Percentiles rank a stretch among this genome's conserved stretches.
phyloP scores from a whole-genome alignment of 352 stramenopile species.

The Pythium aristosporum region DNA sequence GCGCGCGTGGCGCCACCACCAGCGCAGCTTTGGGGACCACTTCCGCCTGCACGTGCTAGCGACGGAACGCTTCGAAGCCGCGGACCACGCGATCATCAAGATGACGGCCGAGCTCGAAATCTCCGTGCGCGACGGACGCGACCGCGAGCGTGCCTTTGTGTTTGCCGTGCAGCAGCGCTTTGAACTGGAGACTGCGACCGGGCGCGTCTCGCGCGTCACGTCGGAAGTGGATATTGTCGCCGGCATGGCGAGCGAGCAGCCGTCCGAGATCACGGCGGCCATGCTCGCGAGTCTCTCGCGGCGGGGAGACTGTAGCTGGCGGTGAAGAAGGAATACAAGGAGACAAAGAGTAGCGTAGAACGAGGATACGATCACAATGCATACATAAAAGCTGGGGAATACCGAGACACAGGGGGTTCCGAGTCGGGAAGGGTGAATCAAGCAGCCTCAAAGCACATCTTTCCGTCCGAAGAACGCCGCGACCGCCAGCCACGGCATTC shows the following conservation, averaged over 20 bases:
- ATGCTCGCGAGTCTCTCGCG: background rate
- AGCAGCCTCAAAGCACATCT: too few relatives aligned
- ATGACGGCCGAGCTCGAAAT: constrained; percentile 1
- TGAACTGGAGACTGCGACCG: constrained; percentile 33
- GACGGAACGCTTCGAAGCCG: constrained; percentile 36
- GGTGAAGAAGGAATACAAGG: too few relatives aligned
- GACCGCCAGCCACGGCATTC: too few relatives aligned
- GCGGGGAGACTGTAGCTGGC: background rate
- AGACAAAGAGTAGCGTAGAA: too few relatives aligned
- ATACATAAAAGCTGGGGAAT: too few relatives aligned
- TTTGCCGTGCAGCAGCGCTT: constrained; percentile 53
- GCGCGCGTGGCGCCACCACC: constrained; percentile 40
- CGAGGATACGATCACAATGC: too few relatives aligned
- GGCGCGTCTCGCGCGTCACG: constrained; percentile 36
- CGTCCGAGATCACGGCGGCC: background rate
- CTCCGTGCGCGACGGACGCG: background rate
- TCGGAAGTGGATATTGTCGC: constrained; percentile 46
- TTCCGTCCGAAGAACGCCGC: too few relatives aligned
- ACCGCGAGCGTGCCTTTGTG: constrained; percentile 5
- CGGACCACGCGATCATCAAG: constrained; percentile 32
- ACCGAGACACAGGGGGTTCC: too few relatives aligned
- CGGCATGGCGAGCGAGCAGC: constrained; percentile 11
- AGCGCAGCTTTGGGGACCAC: constrained; percentile 32
- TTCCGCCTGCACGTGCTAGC: constrained; percentile 38
- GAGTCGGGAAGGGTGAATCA: too few relatives aligned